Base-by-base conservation (phyloP, 768 basidiomycete genomes). In the Termitomyces sp. region DNA sequence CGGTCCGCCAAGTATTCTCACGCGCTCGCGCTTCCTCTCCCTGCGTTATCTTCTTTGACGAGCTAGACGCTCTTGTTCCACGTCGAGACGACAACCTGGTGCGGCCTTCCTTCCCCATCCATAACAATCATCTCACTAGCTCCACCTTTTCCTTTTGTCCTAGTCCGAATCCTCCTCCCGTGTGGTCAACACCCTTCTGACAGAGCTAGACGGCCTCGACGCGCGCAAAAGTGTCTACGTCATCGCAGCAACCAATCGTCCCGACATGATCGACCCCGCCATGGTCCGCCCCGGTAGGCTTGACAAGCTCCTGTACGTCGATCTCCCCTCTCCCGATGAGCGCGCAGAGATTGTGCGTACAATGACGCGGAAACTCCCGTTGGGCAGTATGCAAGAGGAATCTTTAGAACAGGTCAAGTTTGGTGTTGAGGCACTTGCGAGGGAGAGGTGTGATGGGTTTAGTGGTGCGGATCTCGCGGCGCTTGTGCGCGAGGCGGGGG, bases 201-300 rank as follows among this genome's bases (percentile, higher is more conserved):
- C 94, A 7, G 94, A 97, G 68, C 84, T 98, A 21, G 94, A 97
- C 61, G 94, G 94, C 0, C 85, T 98, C 25, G 91, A 94, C 58
- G 76, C 84, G 2, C 84, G 93, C 34, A 92, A 90, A 70, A 80
- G 82, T 40, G 92, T 97, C 57, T 95, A 94, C 64, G 94, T 98
- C 42, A 92, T 97, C 57, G 94, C 89, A 0, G 95, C 95, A 8
- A 97, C 94, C 30, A 98, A 96, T 70, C 79, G 94, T 12, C 94
- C 94, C 1, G 94, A 98, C 73, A 96, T 96, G 86, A 94, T 97
- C 58, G 94, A 98, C 66, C 95, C 94, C 0, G 94, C 95, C 7
- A 95, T 96, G 94, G 91, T 93, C 52, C 89, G 94, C n/a, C 95
- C 95, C 0, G 94, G 95, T 0, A 83, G 95, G 10, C 80, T 98